phyloP scores from a whole-genome alignment of 1,284 basidiomycete species.

The Cutaneotrichosporon sp. region DNA sequence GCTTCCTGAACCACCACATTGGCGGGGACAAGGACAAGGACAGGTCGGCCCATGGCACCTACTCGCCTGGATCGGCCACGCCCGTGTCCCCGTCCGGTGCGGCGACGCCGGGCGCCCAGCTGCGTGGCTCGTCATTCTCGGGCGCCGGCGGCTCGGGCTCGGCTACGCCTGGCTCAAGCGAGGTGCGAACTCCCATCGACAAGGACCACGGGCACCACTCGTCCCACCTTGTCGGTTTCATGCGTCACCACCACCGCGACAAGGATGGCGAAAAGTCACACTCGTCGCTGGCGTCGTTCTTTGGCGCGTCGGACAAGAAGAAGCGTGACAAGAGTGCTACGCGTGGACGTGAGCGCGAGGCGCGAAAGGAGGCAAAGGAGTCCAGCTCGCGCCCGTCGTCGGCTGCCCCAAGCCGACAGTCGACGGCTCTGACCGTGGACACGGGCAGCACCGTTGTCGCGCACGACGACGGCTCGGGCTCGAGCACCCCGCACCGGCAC shows the following conservation, averaged over 20 bases:
- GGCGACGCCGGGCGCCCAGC: slow-evolving; percentile 42
- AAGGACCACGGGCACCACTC: slow-evolving; percentile 36
- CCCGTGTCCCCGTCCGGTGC: slow-evolving; percentile 31
- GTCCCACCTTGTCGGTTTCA: slow-evolving; percentile 47
- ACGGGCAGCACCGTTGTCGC: background rate
- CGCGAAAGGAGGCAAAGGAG: slow-evolving; percentile 30
- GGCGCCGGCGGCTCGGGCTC: slow-evolving; percentile 20
- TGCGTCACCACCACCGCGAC: slow-evolving; percentile 47
- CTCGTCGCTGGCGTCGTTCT: slow-evolving; percentile 45
- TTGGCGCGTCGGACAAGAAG: slow-evolving; percentile 44
- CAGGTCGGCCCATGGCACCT: background rate
- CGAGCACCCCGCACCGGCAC: slow-evolving; percentile 3
- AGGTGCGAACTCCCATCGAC: slow-evolving; percentile 9
- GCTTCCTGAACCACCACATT: slow-evolving; percentile 85
- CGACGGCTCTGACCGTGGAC: slow-evolving; percentile 32
- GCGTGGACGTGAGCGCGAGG: slow-evolving; percentile 15
- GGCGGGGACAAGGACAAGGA: slow-evolving; percentile 41
- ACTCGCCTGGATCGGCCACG: slow-evolving; percentile 12
- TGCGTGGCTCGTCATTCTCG: slow-evolving; percentile 36
- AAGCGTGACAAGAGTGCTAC: slow-evolving; percentile 32
- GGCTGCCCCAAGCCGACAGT: slow-evolving; percentile 33
- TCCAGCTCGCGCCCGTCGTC: slow-evolving; percentile 27
- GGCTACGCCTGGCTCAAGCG: slow-evolving; percentile 17
- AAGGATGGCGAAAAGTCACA: slow-evolving; percentile 48
- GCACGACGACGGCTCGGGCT: slow-evolving; percentile 7